Base-by-base conservation (phyloP, 1,284 basidiomycete species). In the Austroboletus niveus region DNA sequence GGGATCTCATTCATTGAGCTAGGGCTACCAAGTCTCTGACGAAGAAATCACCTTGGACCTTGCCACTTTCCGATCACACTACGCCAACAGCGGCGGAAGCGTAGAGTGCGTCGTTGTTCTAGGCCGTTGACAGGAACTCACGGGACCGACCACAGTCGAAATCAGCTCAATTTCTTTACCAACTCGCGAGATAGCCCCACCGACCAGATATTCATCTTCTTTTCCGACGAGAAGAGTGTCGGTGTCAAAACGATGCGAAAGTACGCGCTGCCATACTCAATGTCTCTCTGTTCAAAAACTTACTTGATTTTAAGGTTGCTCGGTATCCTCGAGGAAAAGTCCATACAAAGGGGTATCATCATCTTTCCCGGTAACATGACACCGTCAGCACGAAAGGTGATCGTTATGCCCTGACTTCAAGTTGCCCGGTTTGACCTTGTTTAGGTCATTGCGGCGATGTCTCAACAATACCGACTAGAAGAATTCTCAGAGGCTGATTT, bases 281-380 rank as follows among this genome's bases (percentile, higher is more conserved):
- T 29, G 47, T 39, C 46, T 10, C 47, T 47, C 24, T 41, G 8
- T 51, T 45, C 42, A 27, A 36, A 15, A 29, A 44, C 54, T 60
- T 34, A 57, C 45, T 49, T 15, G 34, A 31, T 27, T 35, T 45
- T 42, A 68, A 97, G 94, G 66, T 78, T 98, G 60, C 81, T 97
- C 49, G 77, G 79, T 52, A 91, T 94, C 56, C 77, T 98, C 46
- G 93, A 96, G 67, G 89, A 93, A 69, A 91, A 94, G 69, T 82
- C 82, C 51, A 98, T 98, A 44, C 82, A 86, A 61, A 80, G 89
- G 57, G 97, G 96, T 8, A 89, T 99, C 69, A 92, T 99, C 56
- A 92, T 99, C 60, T 98, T 94, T 75, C 87, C 92, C 24, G 92
- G 92, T 45, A 95, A 89, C 65, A 97, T 99, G 91, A 98, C 96